These are phyloP conservation scores for Claviceps purpurea DNA, from an alignment of 2,329 filamentous ascomycete species.

Conservation along the genomic window DNA sequence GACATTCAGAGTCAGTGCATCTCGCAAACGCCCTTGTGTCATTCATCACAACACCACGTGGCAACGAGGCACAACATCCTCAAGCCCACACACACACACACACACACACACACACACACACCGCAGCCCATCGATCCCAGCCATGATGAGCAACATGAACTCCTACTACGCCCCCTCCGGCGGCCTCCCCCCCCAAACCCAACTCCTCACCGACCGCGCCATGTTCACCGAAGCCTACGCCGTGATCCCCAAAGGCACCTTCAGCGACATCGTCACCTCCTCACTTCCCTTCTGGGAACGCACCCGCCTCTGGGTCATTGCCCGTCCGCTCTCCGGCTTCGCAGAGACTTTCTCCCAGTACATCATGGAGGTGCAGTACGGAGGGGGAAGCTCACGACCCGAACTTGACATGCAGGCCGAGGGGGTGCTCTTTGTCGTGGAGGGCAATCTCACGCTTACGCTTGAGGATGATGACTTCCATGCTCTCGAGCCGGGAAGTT, in stretches of 20 bases:
- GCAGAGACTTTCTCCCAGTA: conserved; percentile 6
- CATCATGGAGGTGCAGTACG: conserved; percentile 5
- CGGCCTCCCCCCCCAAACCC: conserved; percentile 5
- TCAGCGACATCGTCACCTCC: conserved; percentile 6
- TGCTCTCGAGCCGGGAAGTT: conserved; percentile 1
- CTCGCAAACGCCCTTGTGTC: too few species aligned
- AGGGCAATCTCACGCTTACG: neutral
- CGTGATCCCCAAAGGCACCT: conserved; percentile 5
- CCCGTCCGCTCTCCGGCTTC: conserved; percentile 5
- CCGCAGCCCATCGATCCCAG: too few species aligned
- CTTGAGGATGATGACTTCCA: neutral
- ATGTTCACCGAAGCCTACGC: conserved; percentile 6
- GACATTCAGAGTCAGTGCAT: too few species aligned
- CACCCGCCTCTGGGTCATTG: conserved; percentile 5
- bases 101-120: too few species aligned
- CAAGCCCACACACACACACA: too few species aligned
- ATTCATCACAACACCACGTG: too few species aligned
- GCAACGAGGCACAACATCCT: too few species aligned
- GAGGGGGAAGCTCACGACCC: conserved; percentile 1
- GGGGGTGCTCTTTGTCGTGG: conserved; percentile 4
- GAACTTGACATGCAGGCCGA: conserved; percentile 1
- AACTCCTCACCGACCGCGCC: conserved; percentile 6
- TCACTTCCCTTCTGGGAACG: conserved; percentile 4
- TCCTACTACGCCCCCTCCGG: conserved; percentile 4
- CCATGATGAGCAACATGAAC: neutral